These are phyloP conservation scores for Lactarius tabidus DNA, from an alignment of 768 basidiomycete species.

Conservation along the genomic window DNA sequence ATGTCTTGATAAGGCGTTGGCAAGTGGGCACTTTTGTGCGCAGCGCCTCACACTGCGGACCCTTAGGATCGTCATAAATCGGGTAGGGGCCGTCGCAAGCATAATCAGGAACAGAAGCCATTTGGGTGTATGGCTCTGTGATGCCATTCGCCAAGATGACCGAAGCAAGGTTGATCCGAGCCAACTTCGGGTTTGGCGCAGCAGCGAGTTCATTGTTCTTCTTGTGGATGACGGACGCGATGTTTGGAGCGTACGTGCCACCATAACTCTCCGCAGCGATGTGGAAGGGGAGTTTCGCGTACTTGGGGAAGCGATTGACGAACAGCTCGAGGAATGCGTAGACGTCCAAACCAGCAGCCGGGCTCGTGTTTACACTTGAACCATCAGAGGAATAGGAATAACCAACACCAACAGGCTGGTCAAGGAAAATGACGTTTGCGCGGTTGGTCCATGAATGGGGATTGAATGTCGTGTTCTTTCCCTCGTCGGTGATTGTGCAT, in stretches of 20 bases:
- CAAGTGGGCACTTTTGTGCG: constrained; percentile 48
- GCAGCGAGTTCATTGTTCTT: constrained; percentile 61
- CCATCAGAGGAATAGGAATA: constrained; percentile 81
- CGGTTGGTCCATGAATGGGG: constrained; percentile 80
- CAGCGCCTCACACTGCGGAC: constrained; percentile 45
- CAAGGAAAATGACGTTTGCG: constrained; percentile 74
- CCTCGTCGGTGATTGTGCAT: constrained; percentile 28
- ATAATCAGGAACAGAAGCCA: constrained; percentile 76
- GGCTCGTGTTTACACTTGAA: constrained; percentile 70
- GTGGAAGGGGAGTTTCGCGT: constrained; percentile 67
- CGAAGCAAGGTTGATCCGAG: constrained; percentile 75
- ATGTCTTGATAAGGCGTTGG: constrained; percentile 47
- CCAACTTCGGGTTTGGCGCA: constrained; percentile 44
- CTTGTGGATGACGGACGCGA: constrained; percentile 76
- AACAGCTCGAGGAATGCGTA: constrained; percentile 82
- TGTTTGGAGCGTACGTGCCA: constrained; percentile 75
- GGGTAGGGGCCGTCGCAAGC: constrained; percentile 81
- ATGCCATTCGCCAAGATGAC: constrained; percentile 86
- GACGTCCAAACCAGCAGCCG: constrained; percentile 87
- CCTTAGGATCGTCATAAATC: constrained; percentile 58
- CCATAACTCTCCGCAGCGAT: constrained; percentile 78
- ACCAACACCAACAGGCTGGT: constrained; percentile 85
- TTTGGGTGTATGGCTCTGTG: constrained; percentile 80
- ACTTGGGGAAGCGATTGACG: constrained; percentile 71
- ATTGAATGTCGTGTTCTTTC: constrained; percentile 66